A percentile compares a stretch with the other conserved stretches of the same genome.
Evolutionary conservation across 2,329 filamentous ascomycete genomes (phyloP).

Genomic region (Ustulina deusta): DNA sequence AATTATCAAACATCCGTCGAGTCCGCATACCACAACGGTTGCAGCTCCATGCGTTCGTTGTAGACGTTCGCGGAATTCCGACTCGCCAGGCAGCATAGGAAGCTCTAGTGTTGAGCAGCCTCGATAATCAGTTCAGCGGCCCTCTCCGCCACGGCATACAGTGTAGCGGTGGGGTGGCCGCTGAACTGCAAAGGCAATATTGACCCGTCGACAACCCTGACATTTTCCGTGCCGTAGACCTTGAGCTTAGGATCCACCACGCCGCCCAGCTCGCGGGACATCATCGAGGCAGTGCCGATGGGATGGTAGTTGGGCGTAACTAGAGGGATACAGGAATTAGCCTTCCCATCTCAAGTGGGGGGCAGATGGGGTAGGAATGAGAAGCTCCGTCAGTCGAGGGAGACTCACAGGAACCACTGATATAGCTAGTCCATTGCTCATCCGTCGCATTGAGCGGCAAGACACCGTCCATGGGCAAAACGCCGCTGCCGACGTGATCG

Average conservation of each 20-base stretch:
- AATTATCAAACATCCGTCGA: not conserved
- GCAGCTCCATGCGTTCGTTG: no score
- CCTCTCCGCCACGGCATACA: constrained; percentile 67
- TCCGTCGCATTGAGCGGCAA: constrained; percentile 50
- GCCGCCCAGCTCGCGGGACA: constrained; percentile 61
- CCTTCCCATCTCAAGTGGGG: not conserved
- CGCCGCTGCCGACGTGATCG: constrained; percentile 36
- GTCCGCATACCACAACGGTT: no score
- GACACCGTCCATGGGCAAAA: constrained; percentile 42
- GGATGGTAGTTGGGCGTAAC: constrained; percentile 58
- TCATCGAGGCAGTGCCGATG: constrained; percentile 63
- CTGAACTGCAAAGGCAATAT: constrained; percentile 62
- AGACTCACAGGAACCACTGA: constrained; percentile 36
- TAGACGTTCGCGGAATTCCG: not conserved
- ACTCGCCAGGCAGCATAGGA: not conserved
- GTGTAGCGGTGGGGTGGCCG: constrained; percentile 62
- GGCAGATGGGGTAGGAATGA: not conserved
- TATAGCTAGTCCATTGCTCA: constrained; percentile 46
- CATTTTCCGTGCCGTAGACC: constrained; percentile 63
- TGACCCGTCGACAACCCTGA: constrained; percentile 63
- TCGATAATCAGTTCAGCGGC: constrained; percentile 50
- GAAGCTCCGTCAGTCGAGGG: not conserved
- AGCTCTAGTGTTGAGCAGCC: constrained; percentile 20
- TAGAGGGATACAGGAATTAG: constrained; percentile 25
- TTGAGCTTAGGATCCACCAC: constrained; percentile 61